Conservation (phyloP, 2,329 filamentous ascomycete species). For the Fusarium illudens region DNA sequence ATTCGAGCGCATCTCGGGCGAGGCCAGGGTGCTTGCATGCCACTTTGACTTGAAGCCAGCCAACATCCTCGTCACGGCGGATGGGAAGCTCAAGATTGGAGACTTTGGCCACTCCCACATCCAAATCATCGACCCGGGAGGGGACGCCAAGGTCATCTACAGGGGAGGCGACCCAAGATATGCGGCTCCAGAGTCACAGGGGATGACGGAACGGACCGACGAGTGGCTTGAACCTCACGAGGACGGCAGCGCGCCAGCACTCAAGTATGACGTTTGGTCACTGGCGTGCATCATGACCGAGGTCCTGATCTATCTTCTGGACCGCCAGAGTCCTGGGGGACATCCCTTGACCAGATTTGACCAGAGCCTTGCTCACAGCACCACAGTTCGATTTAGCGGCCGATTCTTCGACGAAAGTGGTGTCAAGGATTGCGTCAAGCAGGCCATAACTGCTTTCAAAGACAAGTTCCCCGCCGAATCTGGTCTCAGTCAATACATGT, state of each 20-base stretch:
- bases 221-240: too few relatives aligned
- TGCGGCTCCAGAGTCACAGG: background rate
- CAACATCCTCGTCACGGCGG: background rate
- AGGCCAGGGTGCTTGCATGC: background rate
- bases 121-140: background rate
- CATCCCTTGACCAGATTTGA: background rate
- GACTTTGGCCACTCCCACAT: conserved; percentile 3
- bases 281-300: background rate
- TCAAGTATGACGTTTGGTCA: background rate
- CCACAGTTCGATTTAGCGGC: background rate
- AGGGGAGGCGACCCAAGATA: background rate
- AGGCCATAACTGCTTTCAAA: background rate
- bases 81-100: conserved; percentile 1
- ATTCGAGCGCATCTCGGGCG: background rate
- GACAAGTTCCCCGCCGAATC: background rate
- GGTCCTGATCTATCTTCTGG: background rate
- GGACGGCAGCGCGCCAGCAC: too few relatives aligned
- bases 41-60: conserved; percentile 11
- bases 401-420: background rate
- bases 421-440: background rate
- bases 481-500: background rate
- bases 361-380: background rate
- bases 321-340: background rate
- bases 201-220: background rate
- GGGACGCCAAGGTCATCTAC: background rate